Evolutionary conservation across 352 stramenopile species (phyloP), one percentile per base, ranked within the genome.

Genomic region (Pythium aphanidermatum): DNA sequence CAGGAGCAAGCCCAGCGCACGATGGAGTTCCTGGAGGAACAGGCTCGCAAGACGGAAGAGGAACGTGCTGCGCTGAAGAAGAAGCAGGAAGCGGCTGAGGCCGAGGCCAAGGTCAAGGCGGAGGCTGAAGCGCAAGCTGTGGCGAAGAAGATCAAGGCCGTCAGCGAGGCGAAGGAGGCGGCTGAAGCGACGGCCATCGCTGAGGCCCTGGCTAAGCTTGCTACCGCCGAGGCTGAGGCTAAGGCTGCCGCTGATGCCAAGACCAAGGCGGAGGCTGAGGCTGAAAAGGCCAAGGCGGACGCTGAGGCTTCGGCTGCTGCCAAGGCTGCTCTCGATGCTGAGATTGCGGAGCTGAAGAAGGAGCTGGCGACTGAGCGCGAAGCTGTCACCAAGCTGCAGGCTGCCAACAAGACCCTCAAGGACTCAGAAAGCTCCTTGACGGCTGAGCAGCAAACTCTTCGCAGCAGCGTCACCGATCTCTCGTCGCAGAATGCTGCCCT

Each of bases 311-410:
- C n/a, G n/a, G 41, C 17, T 2, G 35, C 20, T 10, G 31, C 51
- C 11, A 49, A 48, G 51, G 35, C 28, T 0, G 42, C 33, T 23
- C 36, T 49, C 4, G 38, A 41, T 17, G 35, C 14, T 13, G 46
- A 61, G 38, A 46, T 61, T 19, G 38, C 31, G 0, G 20, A 5
- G n/a, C 36, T 62, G 3, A 62, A 56, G 31, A 45, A 45, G 45
- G 28, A 48, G 30, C 30, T 62, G 12, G 46, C 30, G 20, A 27
- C 2, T 16, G 54, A 62, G 29, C 54, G 54, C 5, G 32, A 51
- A 21, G 17, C 49, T 20, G 46, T 55, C 8, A 39, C 27, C 4
- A 10, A 46, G 27, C 38, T 61, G 11, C 36, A 55, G 29, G 28
- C 30, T 3, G 19, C 31, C 5, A 61, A 61, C 46, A 28, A 61